Evolutionary conservation across 2,329 filamentous ascomycete species (phyloP).

Genomic region (Aspergillus novofumigatus): DNA sequence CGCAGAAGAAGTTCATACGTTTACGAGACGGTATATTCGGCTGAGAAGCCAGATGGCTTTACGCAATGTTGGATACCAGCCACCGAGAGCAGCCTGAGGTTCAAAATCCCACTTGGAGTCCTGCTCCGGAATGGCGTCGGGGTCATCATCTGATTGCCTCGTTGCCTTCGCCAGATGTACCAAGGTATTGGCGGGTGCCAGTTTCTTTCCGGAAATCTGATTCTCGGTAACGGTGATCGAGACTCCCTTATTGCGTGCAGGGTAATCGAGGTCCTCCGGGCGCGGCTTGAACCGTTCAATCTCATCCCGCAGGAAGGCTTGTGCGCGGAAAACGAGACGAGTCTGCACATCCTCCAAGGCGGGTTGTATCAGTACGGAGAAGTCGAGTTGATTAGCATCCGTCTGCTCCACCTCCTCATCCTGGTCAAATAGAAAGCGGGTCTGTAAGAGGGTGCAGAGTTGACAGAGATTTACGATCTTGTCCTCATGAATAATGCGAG

Average conservation of each 20-base stretch:
- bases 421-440: constrained; percentile 58
- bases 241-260: constrained; percentile 47
- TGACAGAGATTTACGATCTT: constrained; percentile 64
- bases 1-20: constrained; percentile 40
- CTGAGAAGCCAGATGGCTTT: constrained; percentile 67
- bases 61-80: constrained; percentile 64
- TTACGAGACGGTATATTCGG: constrained; percentile 65
- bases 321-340: constrained; percentile 61
- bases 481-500: constrained; percentile 63
- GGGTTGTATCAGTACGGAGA: constrained; percentile 58
- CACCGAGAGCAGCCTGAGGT: constrained; percentile 53
- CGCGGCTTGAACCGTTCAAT: constrained; percentile 64
- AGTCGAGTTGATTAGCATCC: constrained; percentile 56
- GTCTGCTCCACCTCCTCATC: constrained; percentile 50
- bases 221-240: constrained; percentile 38
- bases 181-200: constrained; percentile 36
- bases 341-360: constrained; percentile 66
- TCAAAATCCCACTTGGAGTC: constrained; percentile 52
- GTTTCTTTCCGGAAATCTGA: constrained; percentile 54
- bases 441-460: constrained; percentile 62
- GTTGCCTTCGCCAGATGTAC: constrained; percentile 47
- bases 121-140: constrained; percentile 38
- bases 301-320: constrained; percentile 60
- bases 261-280: constrained; percentile 63
- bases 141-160: constrained; percentile 48